phyloP scores from a whole-genome alignment of 2,329 filamentous ascomycete species.

The Scedosporium dehoogii region DNA sequence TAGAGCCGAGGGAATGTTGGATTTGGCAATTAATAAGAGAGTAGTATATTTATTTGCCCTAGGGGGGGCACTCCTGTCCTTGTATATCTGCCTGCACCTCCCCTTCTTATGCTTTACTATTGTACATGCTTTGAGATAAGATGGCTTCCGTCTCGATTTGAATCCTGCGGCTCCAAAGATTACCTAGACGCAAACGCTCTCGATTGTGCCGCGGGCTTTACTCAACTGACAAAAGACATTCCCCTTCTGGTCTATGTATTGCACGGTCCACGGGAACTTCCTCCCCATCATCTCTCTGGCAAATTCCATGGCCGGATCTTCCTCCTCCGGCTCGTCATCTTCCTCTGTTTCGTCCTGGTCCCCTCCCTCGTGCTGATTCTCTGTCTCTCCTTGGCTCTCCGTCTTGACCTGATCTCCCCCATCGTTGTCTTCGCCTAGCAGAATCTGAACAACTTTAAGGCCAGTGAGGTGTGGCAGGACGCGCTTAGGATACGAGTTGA shows the following conservation, averaged over 20 bases:
- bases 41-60: no score
- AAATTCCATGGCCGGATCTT: neutral
- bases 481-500: neutral
- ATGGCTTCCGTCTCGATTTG: neutral
- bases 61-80: no score
- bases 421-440: neutral
- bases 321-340: neutral
- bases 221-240: conserved; percentile 5
- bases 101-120: no score
- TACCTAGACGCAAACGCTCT: conserved; percentile 1
- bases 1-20: no score
- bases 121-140: no score
- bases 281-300: neutral
- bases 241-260: conserved; percentile 4
- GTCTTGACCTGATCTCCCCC: neutral
- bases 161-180: neutral
- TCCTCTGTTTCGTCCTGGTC: neutral
- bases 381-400: neutral
- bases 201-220: neutral
- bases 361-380: neutral
- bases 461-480: neutral
- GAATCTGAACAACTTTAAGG: neutral
- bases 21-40: no score
- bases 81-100: no score
- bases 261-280: neutral